Evolutionary conservation across 2,329 filamentous ascomycete species (phyloP), one percentile per base, ranked within the genome.

Genomic region (Fusarium sarcochroum): DNA sequence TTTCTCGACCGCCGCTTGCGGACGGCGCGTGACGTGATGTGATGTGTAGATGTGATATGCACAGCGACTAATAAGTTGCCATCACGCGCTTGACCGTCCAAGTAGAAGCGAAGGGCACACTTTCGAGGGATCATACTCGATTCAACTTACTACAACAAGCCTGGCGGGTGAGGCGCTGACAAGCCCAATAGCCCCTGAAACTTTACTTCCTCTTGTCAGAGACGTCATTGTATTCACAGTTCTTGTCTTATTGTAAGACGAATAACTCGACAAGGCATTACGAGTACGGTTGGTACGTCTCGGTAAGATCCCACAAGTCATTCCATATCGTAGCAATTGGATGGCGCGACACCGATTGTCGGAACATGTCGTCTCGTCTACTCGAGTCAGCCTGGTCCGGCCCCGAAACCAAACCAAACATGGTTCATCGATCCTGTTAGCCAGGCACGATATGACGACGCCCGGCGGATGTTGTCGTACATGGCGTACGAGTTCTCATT

Each of bases 371-470:
- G 37, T 52, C 49, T 57, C 13, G 10, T 30, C 54, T 50, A 15
- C 45, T 69, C 56, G 66, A 69, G 66, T 63, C 65, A 69, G 61
- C 37, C 47, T 57, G 47, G 42, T 27, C 42, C 34, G 23, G 34
- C 58, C 30, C 7, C 15, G 50, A 25, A 49, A 18, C 14, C 34
- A n/a, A 37, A 27, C 50, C 10, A 30, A 30, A 30, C 27, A 58
- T 50, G 45, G 51, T 45, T 58, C 45, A 21, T 49, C 38, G 7
- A 23, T 20, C 17, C 27, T 52, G n/a, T 27, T 64, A 59, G 59
- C 35, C 60, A 64, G 61, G 61, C n/a, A 65, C 61, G 53, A 53
- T 13, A 58, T 66, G 61, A 69, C 61, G 66, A 69, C 54, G 65
- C 23, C 23, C 48, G 30, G 27, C n/a, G 25, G 38, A 8, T 42